A percentile compares a stretch with the other conserved stretches of the same genome.
These are phyloP conservation scores for Coniochaeta sp. DNA, from an alignment of 2,329 filamentous ascomycete genomes.

Conservation along the genomic window DNA sequence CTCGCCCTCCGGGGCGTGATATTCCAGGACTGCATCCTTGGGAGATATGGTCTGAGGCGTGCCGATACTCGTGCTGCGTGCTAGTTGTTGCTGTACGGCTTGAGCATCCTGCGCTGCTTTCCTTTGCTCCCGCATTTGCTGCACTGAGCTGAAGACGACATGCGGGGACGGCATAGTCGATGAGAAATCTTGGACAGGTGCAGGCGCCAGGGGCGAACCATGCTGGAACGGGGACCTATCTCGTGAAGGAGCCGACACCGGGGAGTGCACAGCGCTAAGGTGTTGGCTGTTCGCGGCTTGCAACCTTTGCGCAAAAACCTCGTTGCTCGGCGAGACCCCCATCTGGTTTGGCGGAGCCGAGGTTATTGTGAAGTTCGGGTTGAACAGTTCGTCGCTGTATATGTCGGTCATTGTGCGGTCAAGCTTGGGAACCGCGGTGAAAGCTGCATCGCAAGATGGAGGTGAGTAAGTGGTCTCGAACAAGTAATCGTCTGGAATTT, in stretches of 20 bases:
- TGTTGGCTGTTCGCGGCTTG: slow-evolving; percentile 73
- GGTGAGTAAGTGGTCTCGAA: slow-evolving; percentile 57
- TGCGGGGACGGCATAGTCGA: slow-evolving; percentile 16
- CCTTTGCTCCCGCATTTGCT: slow-evolving; percentile 52
- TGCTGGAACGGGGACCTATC: slow-evolving; percentile 77
- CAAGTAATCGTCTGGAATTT: slow-evolving; percentile 7
- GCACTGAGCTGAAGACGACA: slow-evolving; percentile 43
- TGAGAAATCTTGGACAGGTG: slow-evolving; percentile 34
- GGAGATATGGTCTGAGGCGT: slow-evolving; percentile 86
- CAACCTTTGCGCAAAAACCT: slow-evolving; percentile 67
- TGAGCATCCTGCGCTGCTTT: slow-evolving; percentile 53
- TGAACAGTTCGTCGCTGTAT: slow-evolving; percentile 79
- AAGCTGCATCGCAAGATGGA: slow-evolving; percentile 44
- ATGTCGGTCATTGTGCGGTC: slow-evolving; percentile 81
- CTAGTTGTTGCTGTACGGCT: slow-evolving; percentile 32
- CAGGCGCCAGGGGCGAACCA: slow-evolving; percentile 53
- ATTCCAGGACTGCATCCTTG: slow-evolving; percentile 84
- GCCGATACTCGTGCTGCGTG: slow-evolving; percentile 31
- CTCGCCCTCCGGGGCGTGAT: slow-evolving; percentile 66
- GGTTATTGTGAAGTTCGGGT: slow-evolving; percentile 55
- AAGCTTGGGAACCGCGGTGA: slow-evolving; percentile 61
- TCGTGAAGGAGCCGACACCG: slow-evolving; percentile 41
- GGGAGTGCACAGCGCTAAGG: slow-evolving; percentile 49
- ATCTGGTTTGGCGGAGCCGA: slow-evolving; percentile 42
- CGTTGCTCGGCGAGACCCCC: slow-evolving; percentile 43